These are phyloP conservation scores for Alternaria sp. DNA, from an alignment of 2,329 filamentous ascomycete genomes.

Conservation along the genomic window DNA sequence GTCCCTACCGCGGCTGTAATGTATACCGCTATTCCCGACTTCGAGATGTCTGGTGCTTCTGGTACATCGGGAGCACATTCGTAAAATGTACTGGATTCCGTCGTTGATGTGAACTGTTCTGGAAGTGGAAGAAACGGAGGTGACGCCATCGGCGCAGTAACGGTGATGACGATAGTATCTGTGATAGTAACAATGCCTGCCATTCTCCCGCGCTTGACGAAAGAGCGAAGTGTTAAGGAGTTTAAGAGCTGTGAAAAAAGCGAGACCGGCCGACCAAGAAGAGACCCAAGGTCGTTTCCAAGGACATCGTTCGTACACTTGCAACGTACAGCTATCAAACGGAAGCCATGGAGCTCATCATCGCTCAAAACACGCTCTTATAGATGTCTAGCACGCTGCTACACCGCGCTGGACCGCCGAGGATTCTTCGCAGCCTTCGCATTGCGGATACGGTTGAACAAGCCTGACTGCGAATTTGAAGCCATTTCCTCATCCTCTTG, in stretches of 20 bases:
- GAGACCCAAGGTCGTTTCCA: not conserved
- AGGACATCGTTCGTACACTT: not conserved
- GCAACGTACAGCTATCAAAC: not conserved
- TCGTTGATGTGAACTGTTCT: not conserved
- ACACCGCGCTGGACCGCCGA: not conserved
- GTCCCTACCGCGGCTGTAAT: not conserved
- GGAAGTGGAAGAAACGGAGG: not conserved
- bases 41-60: not conserved
- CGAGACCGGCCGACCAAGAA: not conserved
- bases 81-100: not conserved
- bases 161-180: not conserved
- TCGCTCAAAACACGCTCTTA: not conserved
- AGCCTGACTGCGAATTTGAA: not conserved
- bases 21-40: not conserved
- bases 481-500: not conserved
- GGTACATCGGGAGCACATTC: not conserved
- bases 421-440: not conserved
- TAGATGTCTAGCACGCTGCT: not conserved
- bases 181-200: not conserved
- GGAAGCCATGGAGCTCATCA: not conserved
- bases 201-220: not conserved
- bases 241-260: not conserved
- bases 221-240: not conserved
- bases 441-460: not conserved
- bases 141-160: not conserved